Percentiles rank a stretch among this genome's conserved stretches.
phyloP scores from a whole-genome alignment of 2,329 filamentous ascomycete genomes.

The Rachicladosporium sp. region DNA sequence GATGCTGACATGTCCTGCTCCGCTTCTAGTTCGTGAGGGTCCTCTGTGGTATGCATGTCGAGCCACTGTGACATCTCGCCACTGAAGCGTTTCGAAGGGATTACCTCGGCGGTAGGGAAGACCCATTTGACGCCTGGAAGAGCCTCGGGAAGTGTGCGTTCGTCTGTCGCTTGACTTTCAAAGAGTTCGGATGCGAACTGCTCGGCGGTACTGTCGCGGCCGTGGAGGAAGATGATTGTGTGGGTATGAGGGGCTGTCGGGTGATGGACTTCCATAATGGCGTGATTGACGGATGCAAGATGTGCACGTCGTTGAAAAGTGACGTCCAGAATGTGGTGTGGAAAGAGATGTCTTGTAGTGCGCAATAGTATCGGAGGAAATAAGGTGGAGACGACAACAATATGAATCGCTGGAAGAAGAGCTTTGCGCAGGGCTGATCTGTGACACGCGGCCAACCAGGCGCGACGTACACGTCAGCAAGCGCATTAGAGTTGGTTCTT shows the following conservation, averaged over 20 bases:
- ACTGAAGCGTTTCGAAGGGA: not conserved
- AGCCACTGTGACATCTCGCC: not conserved
- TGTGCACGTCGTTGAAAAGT: not conserved
- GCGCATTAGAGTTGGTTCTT: too few relatives aligned
- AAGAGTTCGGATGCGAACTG: conserved; percentile 33
- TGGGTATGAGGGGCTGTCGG: conserved; percentile 25
- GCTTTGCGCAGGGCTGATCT: too few relatives aligned
- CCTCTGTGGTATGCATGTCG: not conserved
- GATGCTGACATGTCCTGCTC: not conserved
- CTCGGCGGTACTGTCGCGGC: conserved; percentile 28
- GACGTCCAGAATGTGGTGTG: too few relatives aligned
- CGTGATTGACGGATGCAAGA: not conserved
- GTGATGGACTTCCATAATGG: not conserved
- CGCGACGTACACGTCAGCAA: too few relatives aligned
- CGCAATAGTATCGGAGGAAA: too few relatives aligned
- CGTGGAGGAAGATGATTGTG: conserved; percentile 37
- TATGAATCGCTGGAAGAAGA: too few relatives aligned
- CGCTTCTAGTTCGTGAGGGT: not conserved
- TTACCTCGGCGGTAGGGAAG: conserved; percentile 20
- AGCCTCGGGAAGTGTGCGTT: conserved; percentile 19
- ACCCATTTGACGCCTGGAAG: conserved; percentile 27
- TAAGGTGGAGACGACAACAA: too few relatives aligned
- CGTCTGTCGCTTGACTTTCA: conserved; percentile 16
- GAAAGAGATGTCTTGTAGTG: too few relatives aligned
- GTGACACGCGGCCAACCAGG: too few relatives aligned